Evolutionary conservation across 2,329 filamentous ascomycete genomes (phyloP).

Genomic region (Colletotrichum tanaceti): DNA sequence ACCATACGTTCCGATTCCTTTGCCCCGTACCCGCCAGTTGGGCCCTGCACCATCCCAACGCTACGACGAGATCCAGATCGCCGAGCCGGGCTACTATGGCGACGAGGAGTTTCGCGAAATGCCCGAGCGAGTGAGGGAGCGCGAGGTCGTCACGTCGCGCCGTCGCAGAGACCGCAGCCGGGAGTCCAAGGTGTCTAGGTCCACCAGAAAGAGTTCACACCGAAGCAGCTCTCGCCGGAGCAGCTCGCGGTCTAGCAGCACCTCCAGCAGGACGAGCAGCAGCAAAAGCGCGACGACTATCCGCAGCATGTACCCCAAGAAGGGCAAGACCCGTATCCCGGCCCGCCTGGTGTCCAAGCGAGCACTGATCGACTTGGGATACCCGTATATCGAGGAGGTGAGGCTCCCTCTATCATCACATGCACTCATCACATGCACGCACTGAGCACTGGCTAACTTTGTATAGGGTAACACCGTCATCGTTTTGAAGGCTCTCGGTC

Average conservation of each 20-base stretch:
- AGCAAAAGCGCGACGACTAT: constrained; percentile 62
- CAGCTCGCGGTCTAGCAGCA: constrained; percentile 58
- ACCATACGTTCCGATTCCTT: constrained; percentile 71
- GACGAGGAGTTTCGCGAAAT: constrained; percentile 78
- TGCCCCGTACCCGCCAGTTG: constrained; percentile 72
- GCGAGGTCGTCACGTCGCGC: constrained; percentile 65
- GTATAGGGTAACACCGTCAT: constrained; percentile 81
- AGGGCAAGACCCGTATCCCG: constrained; percentile 91
- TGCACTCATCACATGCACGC: background rate
- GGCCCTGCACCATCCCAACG: constrained; percentile 66
- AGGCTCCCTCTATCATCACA: constrained; percentile 47
- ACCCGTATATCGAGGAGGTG: constrained; percentile 89
- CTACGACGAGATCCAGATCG: constrained; percentile 74
- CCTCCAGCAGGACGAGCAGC: constrained; percentile 57
- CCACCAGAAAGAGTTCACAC: constrained; percentile 52
- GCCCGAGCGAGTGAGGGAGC: constrained; percentile 70
- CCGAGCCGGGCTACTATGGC: constrained; percentile 75
- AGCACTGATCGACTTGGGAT: constrained; percentile 85
- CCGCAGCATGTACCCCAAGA: constrained; percentile 78
- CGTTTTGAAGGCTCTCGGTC: constrained; percentile 85
- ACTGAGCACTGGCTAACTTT: background rate
- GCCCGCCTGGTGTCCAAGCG: constrained; percentile 81
- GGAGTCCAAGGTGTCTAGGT: constrained; percentile 55
- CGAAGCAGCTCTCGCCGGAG: constrained; percentile 56
- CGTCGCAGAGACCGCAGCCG: constrained; percentile 59